Base-by-base conservation (phyloP, 1,284 basidiomycete genomes). In the Crucibulum cyathiforme region DNA sequence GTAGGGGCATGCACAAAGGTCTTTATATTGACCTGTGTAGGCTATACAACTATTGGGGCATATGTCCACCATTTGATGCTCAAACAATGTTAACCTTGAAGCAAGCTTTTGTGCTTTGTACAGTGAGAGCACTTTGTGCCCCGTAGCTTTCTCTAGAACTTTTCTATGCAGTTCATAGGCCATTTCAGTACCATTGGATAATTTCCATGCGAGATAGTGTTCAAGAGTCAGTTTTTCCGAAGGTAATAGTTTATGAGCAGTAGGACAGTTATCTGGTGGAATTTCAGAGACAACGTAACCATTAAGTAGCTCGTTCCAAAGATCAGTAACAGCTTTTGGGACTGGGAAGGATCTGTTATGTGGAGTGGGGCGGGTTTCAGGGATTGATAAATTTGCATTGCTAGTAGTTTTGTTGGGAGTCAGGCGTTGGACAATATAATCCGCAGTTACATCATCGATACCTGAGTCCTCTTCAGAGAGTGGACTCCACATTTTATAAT, bases 21-120 rank as follows among this genome's bases (percentile, higher is more conserved):
- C 51, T 38, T 58, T 31, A 55, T 70, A 68, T 6, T 58, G 39
- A 13, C 70, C 69, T 19, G 69, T 72, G 50, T 71, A 74, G 15
- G 71, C 71, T 45, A 72, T 69, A 51, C 68, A 72, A 47, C 66
- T 71, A 5, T 64, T 60, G 6, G 62, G 67, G 47, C 71, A 74
- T 50, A 74, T 71, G 59, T 71, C 67, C 38, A 71, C 57, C 47
- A 58, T 64, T 35, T n/a, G 43, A 4, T 67, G 63, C 15, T 55
- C 13, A 36, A 72, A 58, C 17, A 55, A 58, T 13, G 67, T 68
- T 15, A 74, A 54, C 9, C 39, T 50, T 17, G 31, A 36, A n/a
- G 63, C 66, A 52, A 71, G 65, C 36, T 63, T 64, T 49, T 55
- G 57, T 19, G 59, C 67, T 12, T 39, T 31, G 54, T 65, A 49